Evolutionary conservation across 768 basidiomycete genomes (phyloP), one percentile per base, ranked within the genome.

Genomic region (Russula compacta): DNA sequence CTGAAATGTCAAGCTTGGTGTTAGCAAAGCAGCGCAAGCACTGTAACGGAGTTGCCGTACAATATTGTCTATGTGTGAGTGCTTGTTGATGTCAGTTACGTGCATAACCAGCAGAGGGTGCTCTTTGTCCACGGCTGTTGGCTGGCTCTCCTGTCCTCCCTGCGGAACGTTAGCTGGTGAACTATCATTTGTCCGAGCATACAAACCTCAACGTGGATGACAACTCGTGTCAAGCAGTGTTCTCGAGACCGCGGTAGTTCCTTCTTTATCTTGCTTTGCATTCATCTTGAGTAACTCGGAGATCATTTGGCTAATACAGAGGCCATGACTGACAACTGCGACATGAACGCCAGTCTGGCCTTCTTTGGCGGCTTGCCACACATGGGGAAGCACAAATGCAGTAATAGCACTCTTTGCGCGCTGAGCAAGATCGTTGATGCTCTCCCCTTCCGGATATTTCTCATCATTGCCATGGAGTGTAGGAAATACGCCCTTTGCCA

Each of bases 251-350:
- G 56, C 73, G 73, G 60, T 79, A 79, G 43, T 75, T 70, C 63
- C 60, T 58, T 29, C 24, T 29, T 72, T 66, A n/a, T 65, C 66
- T 50, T 68, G 67, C 1, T 73, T 75, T 9, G 67, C 71, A 62
- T 76, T 74, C 63, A 76, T 73, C 65, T 71, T 76, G 58, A 82
- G 64, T 48, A 89, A 69, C 32, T 79, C 78, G 24, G 75, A 74
- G 4, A 88, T 69, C 14, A 86, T 71, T 71, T 72, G 69, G 61
- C 71, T 69, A 48, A 91, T 85, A 70, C 83, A 84, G 21, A 89
- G 66, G 0, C 90, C 87, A 70, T 92, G 89, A 71, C 88, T 89
- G 50, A 89, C 83, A 42, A 91, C 66, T 1, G 82, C 87, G 29
- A 90, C 69, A 62, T 84, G 85, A 6, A 77, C 68, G 38, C 75